Conservation (phyloP, 2,329 filamentous ascomycete genomes). For the Pleoardoris graminearum region DNA sequence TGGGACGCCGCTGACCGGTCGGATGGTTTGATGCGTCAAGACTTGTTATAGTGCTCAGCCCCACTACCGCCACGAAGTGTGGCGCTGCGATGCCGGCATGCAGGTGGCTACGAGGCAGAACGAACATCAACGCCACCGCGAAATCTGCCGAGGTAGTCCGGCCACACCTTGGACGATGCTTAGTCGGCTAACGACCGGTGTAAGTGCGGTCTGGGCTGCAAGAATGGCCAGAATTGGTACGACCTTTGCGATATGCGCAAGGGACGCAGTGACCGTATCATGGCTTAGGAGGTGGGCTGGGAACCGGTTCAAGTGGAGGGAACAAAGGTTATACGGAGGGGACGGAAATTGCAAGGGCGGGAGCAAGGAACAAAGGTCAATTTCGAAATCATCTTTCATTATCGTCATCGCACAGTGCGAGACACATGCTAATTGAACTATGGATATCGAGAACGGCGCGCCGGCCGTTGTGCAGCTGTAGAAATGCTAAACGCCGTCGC, state of each 20-base stretch:
- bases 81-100: constrained; percentile 8
- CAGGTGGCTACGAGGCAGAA: constrained; percentile 7
- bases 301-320: too few relatives aligned
- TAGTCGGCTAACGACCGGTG: constrained; percentile 13
- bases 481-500: constrained; percentile 18
- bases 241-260: constrained; percentile 3
- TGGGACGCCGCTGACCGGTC: constrained; percentile 2
- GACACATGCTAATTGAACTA: constrained; percentile 10
- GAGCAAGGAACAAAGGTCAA: constrained; percentile 6
- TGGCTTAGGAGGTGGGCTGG: not conserved
- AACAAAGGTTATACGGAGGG: constrained; percentile 4
- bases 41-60: too few relatives aligned
- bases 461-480: constrained; percentile 3
- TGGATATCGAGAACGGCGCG: constrained; percentile 11
- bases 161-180: not conserved
- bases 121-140: not conserved
- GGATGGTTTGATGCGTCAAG: not conserved
- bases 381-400: constrained; percentile 10
- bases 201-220: not conserved
- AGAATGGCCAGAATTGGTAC: not conserved
- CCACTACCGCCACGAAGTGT: not conserved
- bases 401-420: constrained; percentile 5
- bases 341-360: constrained; percentile 12
- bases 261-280: constrained; percentile 1
- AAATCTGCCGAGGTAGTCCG: not conserved